phyloP scores from a whole-genome alignment of 2,329 filamentous ascomycete species.

The Talaromyces sp. region DNA sequence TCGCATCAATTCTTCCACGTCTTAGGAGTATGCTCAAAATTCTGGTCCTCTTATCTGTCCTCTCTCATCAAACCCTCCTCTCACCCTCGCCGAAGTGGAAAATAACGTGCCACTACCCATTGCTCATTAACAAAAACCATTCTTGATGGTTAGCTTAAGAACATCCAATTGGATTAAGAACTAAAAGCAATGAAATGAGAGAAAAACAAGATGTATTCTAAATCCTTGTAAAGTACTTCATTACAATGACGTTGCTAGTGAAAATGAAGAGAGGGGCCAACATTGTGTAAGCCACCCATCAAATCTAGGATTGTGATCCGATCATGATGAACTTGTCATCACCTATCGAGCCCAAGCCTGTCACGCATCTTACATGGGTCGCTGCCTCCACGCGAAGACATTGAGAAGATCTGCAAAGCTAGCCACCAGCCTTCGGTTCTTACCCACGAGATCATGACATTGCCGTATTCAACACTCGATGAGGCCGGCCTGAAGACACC shows the following conservation, averaged over 20 bases:
- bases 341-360: not conserved
- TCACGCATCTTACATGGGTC: too few species aligned
- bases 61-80: too few species aligned
- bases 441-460: too few species aligned
- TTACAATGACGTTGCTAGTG: not conserved
- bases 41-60: not conserved
- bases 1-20: slow-evolving; percentile 39
- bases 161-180: not conserved
- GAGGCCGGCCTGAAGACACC: too few species aligned
- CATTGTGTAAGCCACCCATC: not conserved
- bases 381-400: too few species aligned
- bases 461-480: too few species aligned
- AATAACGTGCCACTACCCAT: not conserved
- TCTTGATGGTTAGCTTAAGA: not conserved
- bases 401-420: too few species aligned
- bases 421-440: too few species aligned
- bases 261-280: not conserved
- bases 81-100: not conserved
- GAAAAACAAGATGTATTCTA: not conserved
- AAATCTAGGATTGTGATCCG: not conserved
- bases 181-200: not conserved
- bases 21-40: not conserved
- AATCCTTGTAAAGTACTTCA: not conserved
- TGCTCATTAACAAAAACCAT: not conserved
- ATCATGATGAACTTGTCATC: not conserved